A percentile compares a stretch with the other conserved stretches of the same genome.
Conservation (phyloP, 139 green algal genomes). For the Haematococcus sp. region DNA sequence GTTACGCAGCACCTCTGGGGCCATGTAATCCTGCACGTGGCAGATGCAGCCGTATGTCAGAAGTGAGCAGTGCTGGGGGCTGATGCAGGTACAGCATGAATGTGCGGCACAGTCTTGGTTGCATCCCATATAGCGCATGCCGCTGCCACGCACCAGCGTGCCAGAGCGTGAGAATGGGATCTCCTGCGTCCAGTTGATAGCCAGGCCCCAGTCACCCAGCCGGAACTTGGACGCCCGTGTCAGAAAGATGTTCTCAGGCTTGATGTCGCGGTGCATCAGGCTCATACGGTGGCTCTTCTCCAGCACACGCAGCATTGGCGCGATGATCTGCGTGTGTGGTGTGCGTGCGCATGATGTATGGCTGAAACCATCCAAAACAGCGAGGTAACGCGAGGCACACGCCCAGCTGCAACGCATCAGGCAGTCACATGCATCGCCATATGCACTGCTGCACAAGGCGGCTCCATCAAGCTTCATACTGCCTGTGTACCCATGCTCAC, state of each 20-base stretch:
- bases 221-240: conserved; percentile 40
- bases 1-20: conserved; percentile 62
- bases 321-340: conserved; percentile 65
- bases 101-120: conserved; percentile 49
- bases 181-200: conserved; percentile 66
- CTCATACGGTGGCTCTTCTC: conserved; percentile 57
- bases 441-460: too few relatives aligned
- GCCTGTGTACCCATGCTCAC: too few relatives aligned
- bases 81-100: too few relatives aligned
- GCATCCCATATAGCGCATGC: conserved; percentile 25
- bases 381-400: too few relatives aligned
- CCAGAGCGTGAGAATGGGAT: conserved; percentile 72
- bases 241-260: conserved; percentile 89
- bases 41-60: neutral
- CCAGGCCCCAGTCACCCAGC: conserved; percentile 80
- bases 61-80: neutral
- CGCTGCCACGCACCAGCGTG: conserved; percentile 59
- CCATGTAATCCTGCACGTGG: conserved; percentile 43
- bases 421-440: too few relatives aligned
- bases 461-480: too few relatives aligned
- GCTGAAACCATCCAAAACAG: too few relatives aligned
- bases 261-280: conserved; percentile 76
- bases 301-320: conserved; percentile 75
- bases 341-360: too few relatives aligned
- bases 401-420: too few relatives aligned